Conservation (phyloP, 768 basidiomycete genomes). For the Lyophyllum decastes region DNA sequence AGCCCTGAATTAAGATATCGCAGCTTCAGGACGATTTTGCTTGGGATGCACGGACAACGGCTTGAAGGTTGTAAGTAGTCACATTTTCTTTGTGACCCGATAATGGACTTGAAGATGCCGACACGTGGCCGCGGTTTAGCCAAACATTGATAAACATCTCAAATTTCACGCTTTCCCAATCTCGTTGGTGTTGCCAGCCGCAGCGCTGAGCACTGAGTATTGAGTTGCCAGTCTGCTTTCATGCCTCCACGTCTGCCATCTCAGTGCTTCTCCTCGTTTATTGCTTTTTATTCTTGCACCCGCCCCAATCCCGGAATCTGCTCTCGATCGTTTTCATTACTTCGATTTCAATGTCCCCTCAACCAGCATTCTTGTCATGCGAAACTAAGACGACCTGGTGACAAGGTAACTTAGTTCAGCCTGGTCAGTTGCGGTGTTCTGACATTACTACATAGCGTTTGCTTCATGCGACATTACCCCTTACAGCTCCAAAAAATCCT, state of each 20-base stretch:
- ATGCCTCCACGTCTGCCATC: conserved; percentile 56
- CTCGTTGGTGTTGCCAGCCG: background rate
- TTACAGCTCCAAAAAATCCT: conserved; percentile 72
- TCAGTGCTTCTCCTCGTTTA: conserved; percentile 53
- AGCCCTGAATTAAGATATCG: background rate
- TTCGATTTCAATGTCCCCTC: conserved; percentile 38
- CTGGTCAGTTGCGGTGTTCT: conserved; percentile 10
- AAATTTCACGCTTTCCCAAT: conserved; percentile 28
- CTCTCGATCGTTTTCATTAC: conserved; percentile 40
- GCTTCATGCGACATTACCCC: conserved; percentile 69
- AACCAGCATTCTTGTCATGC: conserved; percentile 19
- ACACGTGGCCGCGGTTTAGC: conserved; percentile 13
- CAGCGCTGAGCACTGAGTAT: background rate
- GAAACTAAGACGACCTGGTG: conserved; percentile 28
- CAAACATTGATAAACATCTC: conserved; percentile 34
- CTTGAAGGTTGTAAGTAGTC: too few species aligned
- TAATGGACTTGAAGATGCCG: too few species aligned
- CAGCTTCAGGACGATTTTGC: too few species aligned
- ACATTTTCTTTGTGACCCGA: too few species aligned
- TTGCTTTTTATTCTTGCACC: conserved; percentile 60
- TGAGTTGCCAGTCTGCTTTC: conserved; percentile 15
- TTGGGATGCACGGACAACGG: too few species aligned
- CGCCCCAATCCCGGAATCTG: conserved; percentile 31
- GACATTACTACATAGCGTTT: conserved; percentile 53
- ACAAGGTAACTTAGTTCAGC: conserved; percentile 39